Percentiles rank a stretch among this genome's conserved stretches.
phyloP scores from a whole-genome alignment of 116 monocot genomes.

The Trichopus zeylanicus region DNA sequence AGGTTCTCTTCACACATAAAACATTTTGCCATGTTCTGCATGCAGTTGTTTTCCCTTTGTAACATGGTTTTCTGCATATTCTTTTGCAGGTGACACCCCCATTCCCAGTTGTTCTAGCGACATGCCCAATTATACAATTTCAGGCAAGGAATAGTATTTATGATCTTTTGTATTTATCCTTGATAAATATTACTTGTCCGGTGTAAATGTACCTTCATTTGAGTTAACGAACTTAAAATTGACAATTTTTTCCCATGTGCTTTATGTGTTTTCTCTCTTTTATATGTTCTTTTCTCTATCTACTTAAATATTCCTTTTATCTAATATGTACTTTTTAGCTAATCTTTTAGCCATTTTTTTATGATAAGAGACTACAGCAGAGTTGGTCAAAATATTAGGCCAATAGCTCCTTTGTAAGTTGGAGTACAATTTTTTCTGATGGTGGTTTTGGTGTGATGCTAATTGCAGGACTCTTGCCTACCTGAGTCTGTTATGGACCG shows the following conservation, averaged over 20 bases:
- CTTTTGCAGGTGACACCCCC: slow-evolving; percentile 82
- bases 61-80: neutral
- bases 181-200: too few species aligned
- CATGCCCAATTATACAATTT: slow-evolving; percentile 86
- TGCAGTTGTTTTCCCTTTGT: too few species aligned
- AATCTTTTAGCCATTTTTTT: neutral
- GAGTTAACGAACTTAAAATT: neutral
- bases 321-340: too few species aligned
- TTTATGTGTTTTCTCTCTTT: neutral
- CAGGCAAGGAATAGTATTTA: slow-evolving; percentile 36
- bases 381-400: neutral
- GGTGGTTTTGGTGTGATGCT: neutral
- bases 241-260: neutral
- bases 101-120: slow-evolving; percentile 75
- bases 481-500: slow-evolving; percentile 36
- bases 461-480: slow-evolving; percentile 56
- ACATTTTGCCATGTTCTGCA: too few species aligned
- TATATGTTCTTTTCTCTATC: neutral
- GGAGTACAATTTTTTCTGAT: neutral
- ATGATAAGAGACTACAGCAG: neutral
- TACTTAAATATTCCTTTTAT: neutral
- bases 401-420: neutral
- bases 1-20: neutral
- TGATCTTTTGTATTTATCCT: neutral
- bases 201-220: too few species aligned